A percentile compares a stretch with the other conserved stretches of the same genome.
These are phyloP conservation scores for Mycena kentingensis DNA, from an alignment of 768 basidiomycete species.

Conservation along the genomic window DNA sequence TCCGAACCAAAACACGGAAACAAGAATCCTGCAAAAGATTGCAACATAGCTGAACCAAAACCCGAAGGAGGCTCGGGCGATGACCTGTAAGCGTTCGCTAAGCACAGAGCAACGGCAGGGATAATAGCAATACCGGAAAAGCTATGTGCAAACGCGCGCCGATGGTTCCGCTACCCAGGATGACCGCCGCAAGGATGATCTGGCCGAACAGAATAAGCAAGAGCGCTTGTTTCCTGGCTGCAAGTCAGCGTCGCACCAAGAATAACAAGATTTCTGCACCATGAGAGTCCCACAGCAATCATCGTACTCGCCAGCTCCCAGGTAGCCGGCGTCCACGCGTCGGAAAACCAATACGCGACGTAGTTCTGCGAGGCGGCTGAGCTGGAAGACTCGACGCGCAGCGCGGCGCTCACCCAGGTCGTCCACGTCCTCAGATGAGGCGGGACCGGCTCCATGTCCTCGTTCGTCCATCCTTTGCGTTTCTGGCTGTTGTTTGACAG, in stretches of 20 bases:
- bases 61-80: slow-evolving; percentile 86
- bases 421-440: slow-evolving; percentile 63
- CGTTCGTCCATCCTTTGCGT: slow-evolving; percentile 67
- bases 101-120: not conserved
- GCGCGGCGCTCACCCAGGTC: slow-evolving; percentile 42
- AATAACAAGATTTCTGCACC: slow-evolving; percentile 37
- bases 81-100: slow-evolving; percentile 41
- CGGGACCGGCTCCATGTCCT: slow-evolving; percentile 78
- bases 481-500: no score
- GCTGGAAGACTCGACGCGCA: not conserved
- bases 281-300: slow-evolving; percentile 74
- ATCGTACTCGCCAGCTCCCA: slow-evolving; percentile 75
- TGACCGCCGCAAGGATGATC: slow-evolving; percentile 59
- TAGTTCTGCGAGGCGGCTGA: slow-evolving; percentile 42
- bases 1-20: slow-evolving; percentile 89
- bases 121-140: slow-evolving; percentile 43
- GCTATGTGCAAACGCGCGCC: slow-evolving; percentile 78
- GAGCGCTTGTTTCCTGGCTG: slow-evolving; percentile 61
- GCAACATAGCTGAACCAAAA: slow-evolving; percentile 87
- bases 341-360: slow-evolving; percentile 62
- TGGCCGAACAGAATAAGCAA: slow-evolving; percentile 73
- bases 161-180: slow-evolving; percentile 60
- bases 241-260: not conserved
- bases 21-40: slow-evolving; percentile 89
- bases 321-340: slow-evolving; percentile 37